Base-by-base conservation (phyloP, 495 filamentous ascomycete species). In the Pyrenopolyporus hunteri region DNA sequence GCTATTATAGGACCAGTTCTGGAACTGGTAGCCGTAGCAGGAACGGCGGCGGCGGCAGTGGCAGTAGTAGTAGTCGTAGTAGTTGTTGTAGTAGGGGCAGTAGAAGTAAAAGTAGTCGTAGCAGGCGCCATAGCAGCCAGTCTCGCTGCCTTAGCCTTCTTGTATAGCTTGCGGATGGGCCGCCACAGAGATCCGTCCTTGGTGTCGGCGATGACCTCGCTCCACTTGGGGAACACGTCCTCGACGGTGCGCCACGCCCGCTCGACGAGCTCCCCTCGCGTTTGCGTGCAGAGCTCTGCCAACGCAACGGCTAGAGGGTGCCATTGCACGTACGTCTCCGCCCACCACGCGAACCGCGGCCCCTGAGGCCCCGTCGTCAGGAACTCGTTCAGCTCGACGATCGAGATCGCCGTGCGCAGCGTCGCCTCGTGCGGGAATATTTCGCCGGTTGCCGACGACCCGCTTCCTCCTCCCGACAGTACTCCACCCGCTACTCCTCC, bases 251-350 rank as follows among this genome's bases (percentile, higher is more conserved):
- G 70, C 91, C 91, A 96, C 1, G 63, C 63, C 26, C 57, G 63
- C 11, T 60, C 63, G 4, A 87, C 91, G 10, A 89, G 80, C 20
- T 92, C 87, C 11, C 86, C 68, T 4, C 61, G 28, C 4, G 66
- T 60, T 68, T 55, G 59, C 17, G 85, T 77, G 69, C 87, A 88
- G 4, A 95, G 78, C 65, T 94, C 91, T 0, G 87, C 82, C 11
- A 93, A 72, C 11, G 83, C 77, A 50, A 88, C 86, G 11, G 85
- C 85, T 5, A 91, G 76, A 2, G 89, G 86, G 66, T 92, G 87
- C 85, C 86, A 89, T 66, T 91, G 89, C 39, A 88, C 83, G 67
- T 90, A 88, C 1, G 83, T 87, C 50, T 81, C 76, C 62, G 48
- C 58, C 72, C 72, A 74, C 72, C 70, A 73, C 26, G 53, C 33